Percentiles rank a stretch among this genome's conserved stretches.
Conservation (phyloP, 2,329 filamentous ascomycete genomes). For the Diaporthe citrichinensis region DNA sequence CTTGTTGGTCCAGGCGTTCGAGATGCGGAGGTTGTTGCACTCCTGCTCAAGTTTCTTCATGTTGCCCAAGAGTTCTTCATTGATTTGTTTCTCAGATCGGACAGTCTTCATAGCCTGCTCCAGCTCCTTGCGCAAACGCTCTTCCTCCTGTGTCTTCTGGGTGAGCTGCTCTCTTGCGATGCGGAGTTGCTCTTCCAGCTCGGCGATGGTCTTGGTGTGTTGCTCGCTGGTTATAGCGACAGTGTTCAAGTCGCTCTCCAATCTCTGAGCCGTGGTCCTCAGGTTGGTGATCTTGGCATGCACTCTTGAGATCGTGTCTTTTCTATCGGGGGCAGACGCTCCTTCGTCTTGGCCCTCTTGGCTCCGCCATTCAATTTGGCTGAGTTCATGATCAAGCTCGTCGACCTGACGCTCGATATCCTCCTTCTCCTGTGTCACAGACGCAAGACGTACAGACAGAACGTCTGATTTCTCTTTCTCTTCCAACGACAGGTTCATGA, state of each 20-base stretch:
- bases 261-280: not conserved
- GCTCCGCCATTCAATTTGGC: not conserved
- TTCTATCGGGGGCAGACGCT: not conserved
- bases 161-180: not conserved
- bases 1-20: not conserved
- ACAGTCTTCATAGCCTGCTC: not conserved
- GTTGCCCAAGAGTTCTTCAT: not conserved
- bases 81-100: not conserved
- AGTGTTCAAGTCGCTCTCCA: not conserved
- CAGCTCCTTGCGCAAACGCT: slow-evolving; percentile 2
- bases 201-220: not conserved
- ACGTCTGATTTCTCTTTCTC: slow-evolving; percentile 6
- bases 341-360: not conserved
- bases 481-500: slow-evolving; percentile 24
- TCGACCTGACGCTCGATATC: slow-evolving; percentile 19
- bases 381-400: not conserved
- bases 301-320: not conserved
- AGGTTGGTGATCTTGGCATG: not conserved
- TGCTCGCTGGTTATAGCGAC: not conserved
- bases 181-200: not conserved
- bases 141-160: not conserved
- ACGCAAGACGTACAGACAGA: not conserved
- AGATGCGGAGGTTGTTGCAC: not conserved
- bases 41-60: not conserved
- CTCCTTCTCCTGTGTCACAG: not conserved